phyloP scores from a whole-genome alignment of 1,139 yeast species.

The Pichia sp. region DNA sequence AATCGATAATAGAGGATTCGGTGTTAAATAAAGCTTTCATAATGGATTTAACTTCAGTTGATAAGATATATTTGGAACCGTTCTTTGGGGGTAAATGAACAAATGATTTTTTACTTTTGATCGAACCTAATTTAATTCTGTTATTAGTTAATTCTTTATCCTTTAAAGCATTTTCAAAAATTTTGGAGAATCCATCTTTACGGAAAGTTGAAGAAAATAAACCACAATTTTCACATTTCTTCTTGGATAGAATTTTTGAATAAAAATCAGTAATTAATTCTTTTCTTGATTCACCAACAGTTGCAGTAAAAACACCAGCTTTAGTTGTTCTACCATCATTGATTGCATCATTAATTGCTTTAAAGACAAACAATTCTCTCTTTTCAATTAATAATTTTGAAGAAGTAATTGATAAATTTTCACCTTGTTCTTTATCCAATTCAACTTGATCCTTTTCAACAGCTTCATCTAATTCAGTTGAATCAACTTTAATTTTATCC shows the following conservation, averaged over 20 bases:
- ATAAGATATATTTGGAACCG: constrained; percentile 78
- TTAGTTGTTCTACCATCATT: constrained; percentile 66
- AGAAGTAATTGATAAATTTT: constrained; percentile 6
- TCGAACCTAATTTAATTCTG: constrained; percentile 68
- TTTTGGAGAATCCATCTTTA: constrained; percentile 90
- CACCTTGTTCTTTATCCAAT: constrained; percentile 23
- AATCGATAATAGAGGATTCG: constrained; percentile 58
- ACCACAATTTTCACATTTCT: constrained; percentile 92
- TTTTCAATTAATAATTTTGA: constrained; percentile 33
- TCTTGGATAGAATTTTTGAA: constrained; percentile 62
- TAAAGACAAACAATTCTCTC: constrained; percentile 66
- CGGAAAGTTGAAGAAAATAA: constrained; percentile 92
- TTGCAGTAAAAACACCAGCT: constrained; percentile 70
- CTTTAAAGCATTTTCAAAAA: constrained; percentile 78
- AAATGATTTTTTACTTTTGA: constrained; percentile 46
- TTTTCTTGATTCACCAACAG: constrained; percentile 85
- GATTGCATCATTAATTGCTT: constrained; percentile 66
- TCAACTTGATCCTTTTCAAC: constrained; percentile 18
- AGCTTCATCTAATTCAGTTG: constrained; percentile 28
- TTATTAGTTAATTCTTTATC: constrained; percentile 79
- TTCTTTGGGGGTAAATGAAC: constrained; percentile 38
- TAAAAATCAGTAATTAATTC: constrained; percentile 67
- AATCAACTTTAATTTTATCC: constrained; percentile 49
- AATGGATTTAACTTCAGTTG: constrained; percentile 79
- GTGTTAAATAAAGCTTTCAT: constrained; percentile 65